phyloP scores from a whole-genome alignment of 1,284 basidiomycete species.

The Pseudozyma sp. region DNA sequence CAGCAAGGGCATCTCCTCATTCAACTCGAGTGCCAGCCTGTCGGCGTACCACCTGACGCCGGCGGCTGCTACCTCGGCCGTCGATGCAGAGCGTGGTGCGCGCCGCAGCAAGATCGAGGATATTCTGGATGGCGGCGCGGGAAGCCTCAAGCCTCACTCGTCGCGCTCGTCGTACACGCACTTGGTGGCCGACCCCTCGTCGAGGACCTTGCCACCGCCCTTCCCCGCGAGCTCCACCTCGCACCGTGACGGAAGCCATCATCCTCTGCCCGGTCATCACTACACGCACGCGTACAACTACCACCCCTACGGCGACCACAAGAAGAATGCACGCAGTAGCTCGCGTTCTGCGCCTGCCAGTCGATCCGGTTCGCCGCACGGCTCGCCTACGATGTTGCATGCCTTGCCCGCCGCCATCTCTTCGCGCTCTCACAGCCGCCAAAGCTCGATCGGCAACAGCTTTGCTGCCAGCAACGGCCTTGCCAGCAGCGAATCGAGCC shows the following conservation, averaged over 20 bases:
- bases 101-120: constrained; percentile 50
- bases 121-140: constrained; percentile 49
- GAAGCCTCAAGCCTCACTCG: constrained; percentile 43
- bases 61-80: constrained; percentile 10
- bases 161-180: constrained; percentile 37
- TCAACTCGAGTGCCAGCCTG: constrained; percentile 47
- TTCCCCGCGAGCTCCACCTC: constrained; percentile 37
- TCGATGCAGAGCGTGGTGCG: constrained; percentile 16
- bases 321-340: constrained; percentile 47
- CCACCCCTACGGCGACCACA: constrained; percentile 51
- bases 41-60: constrained; percentile 57
- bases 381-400: constrained; percentile 41
- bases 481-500: constrained; percentile 48
- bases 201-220: constrained; percentile 53
- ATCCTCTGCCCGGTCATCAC: constrained; percentile 48
- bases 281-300: constrained; percentile 49
- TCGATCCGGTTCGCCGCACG: constrained; percentile 50
- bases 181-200: constrained; percentile 48
- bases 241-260: constrained; percentile 42
- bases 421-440: constrained; percentile 50
- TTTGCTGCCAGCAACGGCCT: constrained; percentile 26
- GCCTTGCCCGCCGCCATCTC: constrained; percentile 22
- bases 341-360: constrained; percentile 57
- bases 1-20: constrained; percentile 44
- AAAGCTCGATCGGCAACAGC: constrained; percentile 49